These are phyloP conservation scores for Schizothecium vesticola DNA, from an alignment of 495 filamentous ascomycete genomes.

Conservation along the genomic window DNA sequence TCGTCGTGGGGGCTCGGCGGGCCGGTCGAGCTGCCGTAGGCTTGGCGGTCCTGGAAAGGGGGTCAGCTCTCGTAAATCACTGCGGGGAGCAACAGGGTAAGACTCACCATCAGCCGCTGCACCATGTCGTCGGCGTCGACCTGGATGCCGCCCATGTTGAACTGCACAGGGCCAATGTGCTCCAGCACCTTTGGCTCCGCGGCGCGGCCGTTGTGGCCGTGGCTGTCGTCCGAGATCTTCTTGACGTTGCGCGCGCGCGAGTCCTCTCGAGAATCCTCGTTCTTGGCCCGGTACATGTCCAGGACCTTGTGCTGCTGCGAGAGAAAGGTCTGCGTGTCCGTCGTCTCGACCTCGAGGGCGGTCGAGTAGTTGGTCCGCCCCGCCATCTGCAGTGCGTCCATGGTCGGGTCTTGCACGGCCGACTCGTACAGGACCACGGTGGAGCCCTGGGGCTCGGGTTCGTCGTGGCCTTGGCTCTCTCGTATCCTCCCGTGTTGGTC, in stretches of 20 bases:
- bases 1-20: conserved; percentile 28
- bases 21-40: conserved; percentile 37
- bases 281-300: conserved; percentile 57
- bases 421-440: conserved; percentile 73
- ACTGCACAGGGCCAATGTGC: conserved; percentile 91
- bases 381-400: conserved; percentile 51
- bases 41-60: conserved; percentile 40
- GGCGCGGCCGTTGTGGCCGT: conserved; percentile 27
- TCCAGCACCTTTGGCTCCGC: conserved; percentile 64
- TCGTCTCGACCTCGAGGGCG: conserved; percentile 62
- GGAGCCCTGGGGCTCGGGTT: conserved; percentile 40
- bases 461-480: conserved; percentile 7
- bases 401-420: conserved; percentile 65
- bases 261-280: conserved; percentile 57
- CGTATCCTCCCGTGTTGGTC: conserved; percentile 3
- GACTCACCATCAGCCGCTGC: conserved; percentile 71
- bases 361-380: conserved; percentile 45
- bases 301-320: conserved; percentile 64
- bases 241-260: conserved; percentile 32
- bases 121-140: conserved; percentile 96
- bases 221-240: conserved; percentile 13
- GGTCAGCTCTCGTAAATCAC: background rate
- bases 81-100: background rate
- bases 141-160: conserved; percentile 96
- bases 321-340: conserved; percentile 79